These are phyloP conservation scores for Wallacemonas sp. DNA, from an alignment of 208 protist genomes.

Conservation along the genomic window DNA sequence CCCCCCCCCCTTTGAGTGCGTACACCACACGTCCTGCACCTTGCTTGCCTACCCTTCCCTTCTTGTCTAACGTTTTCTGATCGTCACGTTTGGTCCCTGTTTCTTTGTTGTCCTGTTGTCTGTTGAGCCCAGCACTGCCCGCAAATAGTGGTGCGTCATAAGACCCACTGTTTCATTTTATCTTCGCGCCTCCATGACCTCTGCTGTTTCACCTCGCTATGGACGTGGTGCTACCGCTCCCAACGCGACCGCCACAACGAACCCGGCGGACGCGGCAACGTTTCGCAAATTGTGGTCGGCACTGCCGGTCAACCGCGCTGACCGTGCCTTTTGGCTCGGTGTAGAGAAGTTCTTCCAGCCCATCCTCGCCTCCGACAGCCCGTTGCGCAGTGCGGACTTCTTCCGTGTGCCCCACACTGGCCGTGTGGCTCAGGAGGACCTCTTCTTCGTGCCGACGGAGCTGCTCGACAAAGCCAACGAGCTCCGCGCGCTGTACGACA, in stretches of 20 bases:
- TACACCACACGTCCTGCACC: too few species aligned
- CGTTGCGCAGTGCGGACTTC: slow-evolving; percentile 54
- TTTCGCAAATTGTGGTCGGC: slow-evolving; percentile 48
- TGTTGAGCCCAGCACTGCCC: too few species aligned
- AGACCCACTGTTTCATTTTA: too few species aligned
- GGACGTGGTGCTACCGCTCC: neutral
- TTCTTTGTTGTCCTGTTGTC: too few species aligned
- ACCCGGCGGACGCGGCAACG: slow-evolving; percentile 24
- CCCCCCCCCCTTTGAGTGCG: too few species aligned
- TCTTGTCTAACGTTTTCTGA: too few species aligned
- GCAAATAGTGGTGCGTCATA: too few species aligned
- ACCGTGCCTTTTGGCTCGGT: slow-evolving; percentile 63
- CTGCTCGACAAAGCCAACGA: slow-evolving; percentile 46
- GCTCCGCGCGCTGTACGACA: slow-evolving; percentile 48
- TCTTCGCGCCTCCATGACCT: too few species aligned
- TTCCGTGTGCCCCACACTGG: slow-evolving; percentile 35
- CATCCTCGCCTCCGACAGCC: slow-evolving; percentile 30
- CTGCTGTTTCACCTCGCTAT: neutral
- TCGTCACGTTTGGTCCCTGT: too few species aligned
- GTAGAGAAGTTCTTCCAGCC: slow-evolving; percentile 55
- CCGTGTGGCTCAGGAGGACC: slow-evolving; percentile 30
- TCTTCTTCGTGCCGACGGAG: slow-evolving; percentile 22
- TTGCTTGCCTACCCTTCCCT: too few species aligned
- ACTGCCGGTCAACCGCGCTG: slow-evolving; percentile 42
- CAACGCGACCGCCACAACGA: neutral